Evolutionary conservation across 2,329 filamentous ascomycete genomes (phyloP).

Genomic region (Epicoccum sorghinum): DNA sequence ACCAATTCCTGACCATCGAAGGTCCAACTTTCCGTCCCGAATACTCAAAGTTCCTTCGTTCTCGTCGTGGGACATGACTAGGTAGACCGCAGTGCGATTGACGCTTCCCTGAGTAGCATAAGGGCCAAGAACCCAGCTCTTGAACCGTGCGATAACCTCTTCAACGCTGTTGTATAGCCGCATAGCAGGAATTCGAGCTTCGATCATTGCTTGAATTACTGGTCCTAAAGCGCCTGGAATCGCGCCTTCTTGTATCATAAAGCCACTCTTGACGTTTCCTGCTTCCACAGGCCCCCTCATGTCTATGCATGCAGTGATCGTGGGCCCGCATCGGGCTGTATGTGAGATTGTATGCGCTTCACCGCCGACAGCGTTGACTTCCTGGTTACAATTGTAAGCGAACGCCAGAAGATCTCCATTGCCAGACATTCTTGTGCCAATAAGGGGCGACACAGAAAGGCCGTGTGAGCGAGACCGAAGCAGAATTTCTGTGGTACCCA

Average conservation of each 20-base stretch:
- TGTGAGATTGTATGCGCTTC: neutral
- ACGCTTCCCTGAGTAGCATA: conserved; percentile 63
- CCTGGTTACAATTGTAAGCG: conserved; percentile 65
- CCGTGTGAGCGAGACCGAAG: conserved; percentile 53
- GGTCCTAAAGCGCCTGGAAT: conserved; percentile 63
- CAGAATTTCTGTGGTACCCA: conserved; percentile 68
- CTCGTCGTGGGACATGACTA: conserved; percentile 72
- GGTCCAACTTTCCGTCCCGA: conserved; percentile 63
- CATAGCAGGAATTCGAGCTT: neutral
- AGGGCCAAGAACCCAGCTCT: conserved; percentile 57
- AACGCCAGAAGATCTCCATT: conserved; percentile 72
- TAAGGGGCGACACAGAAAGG: conserved; percentile 61
- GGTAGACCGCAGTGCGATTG: conserved; percentile 66
- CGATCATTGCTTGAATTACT: conserved; percentile 60
- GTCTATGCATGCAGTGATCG: neutral
- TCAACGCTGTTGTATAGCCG: neutral
- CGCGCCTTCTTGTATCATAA: conserved; percentile 68
- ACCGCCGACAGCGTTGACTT: conserved; percentile 54
- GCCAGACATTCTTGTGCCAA: conserved; percentile 59
- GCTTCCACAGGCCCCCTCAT: conserved; percentile 54
- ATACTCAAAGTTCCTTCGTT: conserved; percentile 66
- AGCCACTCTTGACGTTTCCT: conserved; percentile 62
- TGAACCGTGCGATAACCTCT: neutral
- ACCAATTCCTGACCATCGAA: conserved; percentile 41
- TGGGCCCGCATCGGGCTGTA: neutral